Evolutionary conservation across 768 basidiomycete species (phyloP).

Genomic region (Mycena maculata): DNA sequence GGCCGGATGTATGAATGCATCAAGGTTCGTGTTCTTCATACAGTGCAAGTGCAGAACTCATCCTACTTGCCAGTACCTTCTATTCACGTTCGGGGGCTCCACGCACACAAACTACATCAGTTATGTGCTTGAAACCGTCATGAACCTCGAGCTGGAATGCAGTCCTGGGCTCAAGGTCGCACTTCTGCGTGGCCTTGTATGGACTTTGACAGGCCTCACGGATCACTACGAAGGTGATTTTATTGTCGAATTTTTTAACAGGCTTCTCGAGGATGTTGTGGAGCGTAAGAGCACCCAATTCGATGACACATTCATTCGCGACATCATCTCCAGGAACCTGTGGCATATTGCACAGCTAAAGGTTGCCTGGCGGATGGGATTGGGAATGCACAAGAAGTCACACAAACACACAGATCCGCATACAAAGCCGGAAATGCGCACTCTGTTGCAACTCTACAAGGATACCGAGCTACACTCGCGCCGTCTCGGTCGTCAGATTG

Average conservation of each 20-base stretch:
- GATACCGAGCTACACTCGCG: constrained; percentile 35
- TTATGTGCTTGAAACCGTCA: constrained; percentile 48
- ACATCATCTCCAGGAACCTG: constrained; percentile 45
- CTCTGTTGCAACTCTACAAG: constrained; percentile 36
- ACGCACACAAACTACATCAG: constrained; percentile 45
- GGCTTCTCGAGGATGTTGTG: constrained; percentile 44
- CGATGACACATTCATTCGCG: constrained; percentile 43
- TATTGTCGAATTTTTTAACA: constrained; percentile 50
- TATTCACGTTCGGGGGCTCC: constrained; percentile 50
- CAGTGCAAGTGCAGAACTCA: not conserved
- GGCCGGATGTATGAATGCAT: constrained; percentile 47
- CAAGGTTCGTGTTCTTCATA: constrained; percentile 39
- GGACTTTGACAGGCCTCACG: not conserved
- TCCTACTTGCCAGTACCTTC: constrained; percentile 34
- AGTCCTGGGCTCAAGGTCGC: constrained; percentile 35
- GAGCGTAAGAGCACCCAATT: constrained; percentile 43
- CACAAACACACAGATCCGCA: constrained; percentile 39
- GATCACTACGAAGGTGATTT: constrained; percentile 37
- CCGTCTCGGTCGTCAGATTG: constrained; percentile 32
- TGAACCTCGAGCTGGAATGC: constrained; percentile 45
- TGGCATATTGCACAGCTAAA: constrained; percentile 46
- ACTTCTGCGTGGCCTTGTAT: constrained; percentile 40
- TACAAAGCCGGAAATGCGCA: constrained; percentile 32
- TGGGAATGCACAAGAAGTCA: constrained; percentile 35
- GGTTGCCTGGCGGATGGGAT: constrained; percentile 39